Evolutionary conservation across 140 eudicot species (phyloP).

Genomic region (Flaveria floridana): DNA sequence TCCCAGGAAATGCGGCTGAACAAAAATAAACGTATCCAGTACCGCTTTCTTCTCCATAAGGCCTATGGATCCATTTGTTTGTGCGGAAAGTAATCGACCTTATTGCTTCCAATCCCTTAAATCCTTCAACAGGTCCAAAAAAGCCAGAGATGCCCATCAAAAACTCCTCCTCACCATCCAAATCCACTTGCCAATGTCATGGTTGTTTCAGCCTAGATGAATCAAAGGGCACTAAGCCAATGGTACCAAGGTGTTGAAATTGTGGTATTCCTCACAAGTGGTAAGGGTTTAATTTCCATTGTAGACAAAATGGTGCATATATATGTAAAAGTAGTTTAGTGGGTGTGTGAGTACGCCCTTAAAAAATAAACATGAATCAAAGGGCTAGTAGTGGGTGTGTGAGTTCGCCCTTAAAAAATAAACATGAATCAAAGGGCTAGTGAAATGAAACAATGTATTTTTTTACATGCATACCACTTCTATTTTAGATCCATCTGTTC

Average conservation of each 20-base stretch:
- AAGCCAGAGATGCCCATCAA: slow-evolving; percentile 32
- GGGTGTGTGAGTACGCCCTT: too few relatives aligned
- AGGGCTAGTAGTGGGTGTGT: too few relatives aligned
- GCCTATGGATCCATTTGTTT: slow-evolving; percentile 33
- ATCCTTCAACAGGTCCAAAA: slow-evolving; percentile 28
- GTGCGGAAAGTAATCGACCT: slow-evolving; percentile 31
- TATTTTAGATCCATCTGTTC: background rate
- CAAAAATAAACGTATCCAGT: background rate
- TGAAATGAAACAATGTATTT: too few relatives aligned
- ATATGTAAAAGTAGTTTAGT: too few relatives aligned
- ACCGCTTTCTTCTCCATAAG: slow-evolving; percentile 25
- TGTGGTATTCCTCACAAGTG: too few relatives aligned
- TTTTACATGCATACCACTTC: background rate
- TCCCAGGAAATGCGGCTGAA: slow-evolving; percentile 25
- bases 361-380: too few relatives aligned
- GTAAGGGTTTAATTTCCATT: too few relatives aligned
- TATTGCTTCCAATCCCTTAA: slow-evolving; percentile 22
- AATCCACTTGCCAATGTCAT: slow-evolving; percentile 1
- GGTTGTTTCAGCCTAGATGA: background rate
- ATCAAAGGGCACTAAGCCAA: background rate
- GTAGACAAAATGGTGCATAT: too few relatives aligned
- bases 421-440: too few relatives aligned
- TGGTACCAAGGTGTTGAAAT: background rate
- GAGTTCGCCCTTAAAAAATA: too few relatives aligned
- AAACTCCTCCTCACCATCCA: slow-evolving; percentile 29